Evolutionary conservation across 179 eudicot species (phyloP).

Genomic region (Spinacia oleracea): DNA sequence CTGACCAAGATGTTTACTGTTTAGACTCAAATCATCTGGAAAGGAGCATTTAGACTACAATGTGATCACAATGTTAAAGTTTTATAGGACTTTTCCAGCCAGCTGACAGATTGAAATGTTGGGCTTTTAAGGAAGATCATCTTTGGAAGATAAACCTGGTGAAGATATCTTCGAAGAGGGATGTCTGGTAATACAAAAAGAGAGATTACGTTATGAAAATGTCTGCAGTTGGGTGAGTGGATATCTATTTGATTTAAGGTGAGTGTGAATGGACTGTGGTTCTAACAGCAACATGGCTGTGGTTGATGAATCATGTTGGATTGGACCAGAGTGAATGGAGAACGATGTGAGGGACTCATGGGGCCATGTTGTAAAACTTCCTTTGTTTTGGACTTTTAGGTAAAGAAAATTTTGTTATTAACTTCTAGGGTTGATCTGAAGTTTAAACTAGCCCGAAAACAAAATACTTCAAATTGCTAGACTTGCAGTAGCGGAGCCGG

Average conservation of each 20-base stretch:
- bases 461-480: background rate
- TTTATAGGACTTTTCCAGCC: too few relatives aligned
- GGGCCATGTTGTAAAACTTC: too few relatives aligned
- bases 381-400: background rate
- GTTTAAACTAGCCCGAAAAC: background rate
- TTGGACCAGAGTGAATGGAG: background rate
- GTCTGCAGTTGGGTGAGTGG: background rate
- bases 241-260: background rate
- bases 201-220: background rate
- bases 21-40: background rate
- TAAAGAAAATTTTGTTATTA: background rate
- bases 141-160: background rate
- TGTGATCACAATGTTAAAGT: background rate
- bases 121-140: background rate
- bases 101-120: too few relatives aligned
- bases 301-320: background rate
- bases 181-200: background rate
- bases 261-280: background rate
- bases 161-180: background rate
- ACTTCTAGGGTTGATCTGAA: background rate
- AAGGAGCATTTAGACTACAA: background rate
- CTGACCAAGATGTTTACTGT: background rate
- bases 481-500: background rate
- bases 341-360: background rate
- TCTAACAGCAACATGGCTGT: background rate